phyloP scores from a whole-genome alignment of 192 early-diverging fungal genomes.

The Podila clonocystis region DNA sequence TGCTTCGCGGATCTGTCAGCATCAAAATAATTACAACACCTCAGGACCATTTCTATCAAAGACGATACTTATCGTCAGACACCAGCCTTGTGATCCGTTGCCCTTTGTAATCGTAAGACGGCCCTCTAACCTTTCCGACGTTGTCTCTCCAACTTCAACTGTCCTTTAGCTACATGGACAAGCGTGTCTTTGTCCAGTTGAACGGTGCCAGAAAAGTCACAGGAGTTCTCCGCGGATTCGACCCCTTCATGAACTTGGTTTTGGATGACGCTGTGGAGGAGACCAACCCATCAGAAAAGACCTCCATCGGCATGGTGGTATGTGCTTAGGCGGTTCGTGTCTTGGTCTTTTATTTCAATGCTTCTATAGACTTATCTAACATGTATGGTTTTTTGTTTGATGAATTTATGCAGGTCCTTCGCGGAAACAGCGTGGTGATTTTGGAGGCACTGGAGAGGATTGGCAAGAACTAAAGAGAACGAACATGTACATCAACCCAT shows the following conservation, averaged over 20 bases:
- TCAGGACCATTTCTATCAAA: too few relatives aligned
- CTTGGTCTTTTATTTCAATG: not conserved
- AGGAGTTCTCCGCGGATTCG: conserved; percentile 98
- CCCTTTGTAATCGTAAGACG: too few relatives aligned
- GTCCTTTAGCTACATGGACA: conserved; percentile 85
- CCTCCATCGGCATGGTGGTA: conserved; percentile 91
- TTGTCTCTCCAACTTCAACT: too few relatives aligned
- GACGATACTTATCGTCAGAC: too few relatives aligned
- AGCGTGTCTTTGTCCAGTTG: conserved; percentile 88
- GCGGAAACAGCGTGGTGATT: conserved; percentile 79
- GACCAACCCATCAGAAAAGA: conserved; percentile 69
- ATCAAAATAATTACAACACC: too few relatives aligned
- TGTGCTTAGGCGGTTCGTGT: conserved; percentile 6
- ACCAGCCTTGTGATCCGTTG: too few relatives aligned
- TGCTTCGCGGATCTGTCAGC: too few relatives aligned
- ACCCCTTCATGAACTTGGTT: conserved; percentile 99
- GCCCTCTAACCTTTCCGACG: not conserved
- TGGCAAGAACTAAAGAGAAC: conserved; percentile 4
- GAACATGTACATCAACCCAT: too few relatives aligned
- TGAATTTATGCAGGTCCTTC: conserved; percentile 62
- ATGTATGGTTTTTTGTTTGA: not conserved
- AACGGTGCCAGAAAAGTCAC: conserved; percentile 92
- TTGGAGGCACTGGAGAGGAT: conserved; percentile 79
- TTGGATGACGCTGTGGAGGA: conserved; percentile 93
- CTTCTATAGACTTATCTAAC: not conserved